Base-by-base conservation (phyloP, 2,329 filamentous ascomycete genomes). In the Alternaria sp. region DNA sequence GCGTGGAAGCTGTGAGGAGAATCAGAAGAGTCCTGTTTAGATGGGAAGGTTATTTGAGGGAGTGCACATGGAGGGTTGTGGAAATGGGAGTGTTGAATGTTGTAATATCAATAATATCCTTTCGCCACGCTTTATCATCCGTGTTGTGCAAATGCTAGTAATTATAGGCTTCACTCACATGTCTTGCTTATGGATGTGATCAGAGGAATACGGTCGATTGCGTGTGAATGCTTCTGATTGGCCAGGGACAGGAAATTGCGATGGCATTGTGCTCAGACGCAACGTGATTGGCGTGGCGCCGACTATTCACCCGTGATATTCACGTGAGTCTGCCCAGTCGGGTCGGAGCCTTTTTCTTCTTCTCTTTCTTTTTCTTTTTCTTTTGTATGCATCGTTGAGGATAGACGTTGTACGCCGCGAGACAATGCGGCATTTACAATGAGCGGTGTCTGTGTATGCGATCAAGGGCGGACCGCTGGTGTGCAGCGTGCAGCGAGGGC, bases 21-120 rank as follows among this genome's bases (percentile, higher is more conserved):
- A 58, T 11, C 63, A 68, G 59, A 46, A 60, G 29, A 71, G 72
- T 31, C 70, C 69, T 28, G 68, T 74, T 14, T 74, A 62, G 45
- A 36, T 14, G 29, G 9, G 37, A 10, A 11, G 5, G 5, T 39
- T 39, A 8, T 23, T 10, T 23, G 17, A 9, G 36, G 7, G 17
- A 24, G 21, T 21, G 21, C 17, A 39, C 9, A 0, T 23, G 17
- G 13, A 6, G 2, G 17, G 26, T 5, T 8, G 5, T 39, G 17
- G 37, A 39, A 10, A 39, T 13, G 17, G 17, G 23, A 23, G 44
- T 33, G 44, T 34, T 48, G 34, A 13, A 26, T 48, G 31, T 48
- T 48, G 3, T 36, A 11, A 29, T 21, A n/a, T 33, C 37, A 17
- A 40, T 24, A 17, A 40, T 24, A 26, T 24, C 13, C 13, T 4